Conservation (phyloP, 2,329 filamentous ascomycete species). For the Pseudogymnoascus sp. region DNA sequence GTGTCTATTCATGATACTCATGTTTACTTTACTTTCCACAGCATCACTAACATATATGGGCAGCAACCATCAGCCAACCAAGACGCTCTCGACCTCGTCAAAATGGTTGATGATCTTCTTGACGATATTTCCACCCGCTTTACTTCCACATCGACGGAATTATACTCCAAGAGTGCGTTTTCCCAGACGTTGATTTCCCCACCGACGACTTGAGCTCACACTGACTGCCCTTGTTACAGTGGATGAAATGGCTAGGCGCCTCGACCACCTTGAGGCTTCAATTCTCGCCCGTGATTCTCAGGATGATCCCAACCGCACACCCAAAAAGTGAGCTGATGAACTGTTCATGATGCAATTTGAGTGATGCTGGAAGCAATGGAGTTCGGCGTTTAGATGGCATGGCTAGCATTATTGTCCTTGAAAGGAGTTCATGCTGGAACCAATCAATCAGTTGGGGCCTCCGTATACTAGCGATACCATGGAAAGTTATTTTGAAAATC, state of each 20-base stretch:
- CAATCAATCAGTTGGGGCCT: neutral
- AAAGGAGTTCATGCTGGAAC: neutral
- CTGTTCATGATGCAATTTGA: neutral
- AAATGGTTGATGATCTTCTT: constrained; percentile 76
- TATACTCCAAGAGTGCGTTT: constrained; percentile 71
- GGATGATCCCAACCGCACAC: neutral
- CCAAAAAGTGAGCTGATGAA: neutral
- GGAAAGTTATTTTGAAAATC: constrained; percentile 20
- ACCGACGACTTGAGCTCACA: constrained; percentile 10
- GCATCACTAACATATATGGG: neutral
- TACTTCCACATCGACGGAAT: constrained; percentile 73
- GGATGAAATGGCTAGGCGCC: constrained; percentile 84
- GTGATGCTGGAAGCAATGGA: neutral
- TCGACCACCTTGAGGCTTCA: constrained; percentile 63
- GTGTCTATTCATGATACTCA: neutral
- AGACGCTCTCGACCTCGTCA: constrained; percentile 56
- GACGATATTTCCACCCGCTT: constrained; percentile 83
- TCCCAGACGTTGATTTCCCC: neutral
- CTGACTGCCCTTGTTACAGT: constrained; percentile 45
- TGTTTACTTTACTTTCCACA: neutral
- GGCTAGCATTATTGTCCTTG: neutral
- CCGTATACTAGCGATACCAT: neutral
- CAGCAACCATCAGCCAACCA: constrained; percentile 38
- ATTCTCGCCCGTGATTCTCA: constrained; percentile 18
- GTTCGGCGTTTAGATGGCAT: neutral